Evolutionary conservation across 192 early-diverging fungal species (phyloP).

Genomic region (Polychytrium aggregatum): DNA sequence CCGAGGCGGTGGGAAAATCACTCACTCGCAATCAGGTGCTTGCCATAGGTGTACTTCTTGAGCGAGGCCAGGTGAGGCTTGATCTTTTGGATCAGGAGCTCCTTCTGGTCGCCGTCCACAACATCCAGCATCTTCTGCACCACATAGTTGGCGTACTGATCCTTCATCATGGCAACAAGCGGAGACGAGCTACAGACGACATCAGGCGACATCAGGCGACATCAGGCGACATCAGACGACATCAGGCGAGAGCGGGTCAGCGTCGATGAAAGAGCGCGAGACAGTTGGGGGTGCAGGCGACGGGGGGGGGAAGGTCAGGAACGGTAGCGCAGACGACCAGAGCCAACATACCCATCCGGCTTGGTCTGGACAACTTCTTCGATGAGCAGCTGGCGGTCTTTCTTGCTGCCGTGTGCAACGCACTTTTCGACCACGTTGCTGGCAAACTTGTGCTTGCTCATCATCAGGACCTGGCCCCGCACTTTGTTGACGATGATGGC

Average conservation of each 20-base stretch:
- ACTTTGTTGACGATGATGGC: conserved; percentile 78
- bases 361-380: conserved; percentile 82
- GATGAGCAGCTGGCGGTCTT: conserved; percentile 78
- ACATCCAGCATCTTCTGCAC: conserved; percentile 99
- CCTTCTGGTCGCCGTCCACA: conserved; percentile 81
- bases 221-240: no score
- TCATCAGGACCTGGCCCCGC: conserved; percentile 76
- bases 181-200: conserved; percentile 54
- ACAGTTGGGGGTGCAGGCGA: no score
- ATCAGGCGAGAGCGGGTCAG: no score
- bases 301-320: no score
- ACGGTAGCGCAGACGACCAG: no score
- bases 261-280: no score
- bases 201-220: no score
- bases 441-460: conserved; percentile 99
- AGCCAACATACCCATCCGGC: conserved; percentile 59
- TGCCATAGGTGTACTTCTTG: conserved; percentile 97
- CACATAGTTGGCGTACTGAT: conserved; percentile 99
- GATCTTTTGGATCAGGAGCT: conserved; percentile 80
- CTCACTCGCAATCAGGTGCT: conserved; percentile 97
- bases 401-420: conserved; percentile 80
- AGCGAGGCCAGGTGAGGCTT: conserved; percentile 82
- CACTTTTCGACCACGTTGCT: conserved; percentile 98
- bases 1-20: no score
- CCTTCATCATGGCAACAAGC: conserved; percentile 97